Percentiles rank a stretch among this genome's conserved stretches.
These are phyloP conservation scores for Phytomonas sp. DNA, from an alignment of 208 protist genomes.

Conservation along the genomic window DNA sequence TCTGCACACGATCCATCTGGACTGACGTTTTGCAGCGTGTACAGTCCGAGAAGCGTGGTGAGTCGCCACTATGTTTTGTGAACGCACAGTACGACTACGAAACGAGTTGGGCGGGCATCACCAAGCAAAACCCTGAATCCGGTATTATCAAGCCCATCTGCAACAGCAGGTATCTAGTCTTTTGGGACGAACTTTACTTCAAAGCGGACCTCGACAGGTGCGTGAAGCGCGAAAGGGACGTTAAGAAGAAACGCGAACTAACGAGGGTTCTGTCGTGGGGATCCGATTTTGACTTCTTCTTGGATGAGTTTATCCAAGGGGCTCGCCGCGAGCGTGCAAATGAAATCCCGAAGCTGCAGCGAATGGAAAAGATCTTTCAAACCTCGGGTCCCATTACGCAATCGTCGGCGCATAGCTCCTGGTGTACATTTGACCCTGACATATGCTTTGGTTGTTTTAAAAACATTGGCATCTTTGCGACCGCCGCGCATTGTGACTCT, in stretches of 20 bases:
- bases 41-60: conserved; percentile 34
- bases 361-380: conserved; percentile 16
- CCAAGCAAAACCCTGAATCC: conserved; percentile 13
- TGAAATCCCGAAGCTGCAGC: conserved; percentile 15
- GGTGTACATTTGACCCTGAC: conserved; percentile 29
- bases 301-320: conserved; percentile 26
- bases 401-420: conserved; percentile 16
- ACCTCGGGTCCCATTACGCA: conserved; percentile 5
- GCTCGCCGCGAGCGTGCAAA: conserved; percentile 25
- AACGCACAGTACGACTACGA: conserved; percentile 56
- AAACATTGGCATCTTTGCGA: conserved; percentile 23
- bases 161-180: conserved; percentile 61
- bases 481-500: conserved; percentile 15
- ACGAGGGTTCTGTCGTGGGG: conserved; percentile 28
- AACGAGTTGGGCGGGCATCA: conserved; percentile 53
- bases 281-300: conserved; percentile 43
- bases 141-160: conserved; percentile 38
- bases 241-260: conserved; percentile 7
- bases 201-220: conserved; percentile 23
- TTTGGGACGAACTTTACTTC: conserved; percentile 67
- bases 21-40: conserved; percentile 48
- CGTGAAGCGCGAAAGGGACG: conserved; percentile 23
- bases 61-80: conserved; percentile 48
- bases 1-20: conserved; percentile 65
- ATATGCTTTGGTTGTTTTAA: conserved; percentile 43